Evolutionary conservation across 495 filamentous ascomycete genomes (phyloP), one percentile per base, ranked within the genome.

Genomic region (Tuber aestivum): DNA sequence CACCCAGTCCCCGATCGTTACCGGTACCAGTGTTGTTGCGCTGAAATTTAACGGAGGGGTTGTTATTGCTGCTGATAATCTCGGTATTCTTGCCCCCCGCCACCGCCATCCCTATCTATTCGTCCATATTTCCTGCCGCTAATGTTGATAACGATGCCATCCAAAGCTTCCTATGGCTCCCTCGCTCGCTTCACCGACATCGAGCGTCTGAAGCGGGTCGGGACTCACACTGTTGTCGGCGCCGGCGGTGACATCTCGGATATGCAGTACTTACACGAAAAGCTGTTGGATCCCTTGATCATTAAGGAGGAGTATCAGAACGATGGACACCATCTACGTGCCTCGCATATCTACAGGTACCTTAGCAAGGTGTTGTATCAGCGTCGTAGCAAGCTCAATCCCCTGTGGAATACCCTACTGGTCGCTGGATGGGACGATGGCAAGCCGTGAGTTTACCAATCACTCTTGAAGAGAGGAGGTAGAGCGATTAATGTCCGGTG

Each of bases 191-290:
- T 98, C 88, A 93, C 93, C 81, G 92, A 97, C 85, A 93, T 97
- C 79, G 94, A 97, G 85, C 88, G 89, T 74, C 92, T 99, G 75
- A 92, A 92, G 77, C 87, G 89, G 75, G 98, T 99, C 85, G 91
- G 90, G 85, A 87, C 89, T 40, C 86, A 89, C 61, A 90, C 92
- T 41, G 86, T 98, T 69, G 86, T 98, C 82, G 95, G 95, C 73
- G 95, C 97, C 85, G 92, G 94, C 82, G 96, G 95, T 84, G 95
- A 99, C 86, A 93, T 99, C 73, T 94, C 92, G 76, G 95, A 99
- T 87, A 98, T 99, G 95, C 95, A 99, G 86, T 93, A 94, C 85
- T 90, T 99, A 38, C 83, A 80, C 50, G 92, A 97, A 88, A 93
- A 95, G 72, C 89, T 96, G 76, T 90, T 99, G 75, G 90, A 88